Evolutionary conservation across 768 basidiomycete species (phyloP).

Genomic region (Pulveroboletus sp.): DNA sequence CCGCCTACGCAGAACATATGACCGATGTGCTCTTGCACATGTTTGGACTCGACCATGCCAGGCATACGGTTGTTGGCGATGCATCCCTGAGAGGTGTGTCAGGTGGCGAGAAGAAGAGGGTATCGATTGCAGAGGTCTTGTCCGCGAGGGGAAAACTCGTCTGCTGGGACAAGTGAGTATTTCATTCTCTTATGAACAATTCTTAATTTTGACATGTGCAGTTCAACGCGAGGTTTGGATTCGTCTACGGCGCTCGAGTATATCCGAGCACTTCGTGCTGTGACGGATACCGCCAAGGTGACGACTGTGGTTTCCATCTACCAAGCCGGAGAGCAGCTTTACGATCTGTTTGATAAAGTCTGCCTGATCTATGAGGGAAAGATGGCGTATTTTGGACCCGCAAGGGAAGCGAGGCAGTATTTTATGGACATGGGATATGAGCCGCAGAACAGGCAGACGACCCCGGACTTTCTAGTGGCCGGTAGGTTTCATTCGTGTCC

Average conservation of each 20-base stretch:
- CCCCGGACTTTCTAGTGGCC: constrained; percentile 56
- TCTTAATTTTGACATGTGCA: constrained; percentile 24
- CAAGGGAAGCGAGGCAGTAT: constrained; percentile 49
- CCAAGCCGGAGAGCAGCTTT: constrained; percentile 73
- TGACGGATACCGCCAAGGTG: constrained; percentile 52
- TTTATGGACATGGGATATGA: constrained; percentile 55
- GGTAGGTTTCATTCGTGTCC: constrained; percentile 34
- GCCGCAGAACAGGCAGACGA: constrained; percentile 55
- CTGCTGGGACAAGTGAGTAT: constrained; percentile 74
- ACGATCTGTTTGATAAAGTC: constrained; percentile 67
- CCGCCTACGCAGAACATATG: constrained; percentile 22
- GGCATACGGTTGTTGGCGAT: constrained; percentile 75
- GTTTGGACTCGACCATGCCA: constrained; percentile 74
- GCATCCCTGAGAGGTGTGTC: constrained; percentile 71
- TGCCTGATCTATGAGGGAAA: constrained; percentile 55
- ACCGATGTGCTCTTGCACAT: constrained; percentile 58
- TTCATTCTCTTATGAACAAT: background rate
- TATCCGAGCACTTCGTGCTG: constrained; percentile 59
- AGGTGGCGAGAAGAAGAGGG: constrained; percentile 79
- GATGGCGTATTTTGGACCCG: constrained; percentile 57
- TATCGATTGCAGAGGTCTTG: constrained; percentile 73
- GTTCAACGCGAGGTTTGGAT: constrained; percentile 64
- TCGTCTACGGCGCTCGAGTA: constrained; percentile 74
- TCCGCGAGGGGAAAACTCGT: constrained; percentile 59
- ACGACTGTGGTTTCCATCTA: constrained; percentile 81